These are phyloP conservation scores for Starmerella floricola DNA, from an alignment of 805 yeast genomes.

Conservation along the genomic window DNA sequence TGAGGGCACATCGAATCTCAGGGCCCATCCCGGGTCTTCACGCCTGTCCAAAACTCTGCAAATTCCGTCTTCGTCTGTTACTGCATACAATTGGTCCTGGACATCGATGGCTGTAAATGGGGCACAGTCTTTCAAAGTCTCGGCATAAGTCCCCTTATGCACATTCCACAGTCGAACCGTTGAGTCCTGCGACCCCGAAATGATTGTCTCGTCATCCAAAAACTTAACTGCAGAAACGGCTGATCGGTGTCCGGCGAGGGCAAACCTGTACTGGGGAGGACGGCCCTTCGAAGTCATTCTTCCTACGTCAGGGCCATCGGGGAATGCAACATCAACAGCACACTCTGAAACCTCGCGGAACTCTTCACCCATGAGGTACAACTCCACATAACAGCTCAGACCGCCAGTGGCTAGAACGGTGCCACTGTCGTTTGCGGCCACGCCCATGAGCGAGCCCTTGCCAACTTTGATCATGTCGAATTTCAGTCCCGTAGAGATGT, in stretches of 20 bases:
- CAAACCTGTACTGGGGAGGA: conserved; percentile 7
- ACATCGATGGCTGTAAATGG: too few relatives aligned
- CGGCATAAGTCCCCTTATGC: conserved; percentile 75
- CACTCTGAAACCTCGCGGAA: conserved; percentile 1
- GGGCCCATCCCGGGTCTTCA: conserved; percentile 1
- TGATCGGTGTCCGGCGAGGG: conserved; percentile 14
- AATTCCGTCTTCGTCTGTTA: conserved; percentile 14
- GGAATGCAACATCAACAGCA: neutral
- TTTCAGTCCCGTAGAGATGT: conserved; percentile 12
- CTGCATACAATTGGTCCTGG: too few relatives aligned
- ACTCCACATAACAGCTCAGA: conserved; percentile 19
- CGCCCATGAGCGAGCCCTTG: conserved; percentile 13
- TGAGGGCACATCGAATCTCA: neutral
- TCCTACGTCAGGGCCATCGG: too few relatives aligned
- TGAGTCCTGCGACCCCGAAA: conserved; percentile 15
- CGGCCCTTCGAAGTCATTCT: neutral
- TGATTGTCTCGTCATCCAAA: conserved; percentile 5
- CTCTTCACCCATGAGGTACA: conserved; percentile 15
- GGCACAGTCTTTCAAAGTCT: too few relatives aligned
- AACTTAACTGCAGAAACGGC: conserved; percentile 15
- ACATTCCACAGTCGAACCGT: conserved; percentile 64
- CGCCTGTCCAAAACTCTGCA: conserved; percentile 18
- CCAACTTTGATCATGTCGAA: conserved; percentile 18
- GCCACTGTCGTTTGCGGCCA: conserved; percentile 12
- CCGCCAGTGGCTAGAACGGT: conserved; percentile 19